Evolutionary conservation across 2,329 filamentous ascomycete genomes (phyloP), one percentile per base, ranked within the genome.

Genomic region (Lasiodiplodia citricola): DNA sequence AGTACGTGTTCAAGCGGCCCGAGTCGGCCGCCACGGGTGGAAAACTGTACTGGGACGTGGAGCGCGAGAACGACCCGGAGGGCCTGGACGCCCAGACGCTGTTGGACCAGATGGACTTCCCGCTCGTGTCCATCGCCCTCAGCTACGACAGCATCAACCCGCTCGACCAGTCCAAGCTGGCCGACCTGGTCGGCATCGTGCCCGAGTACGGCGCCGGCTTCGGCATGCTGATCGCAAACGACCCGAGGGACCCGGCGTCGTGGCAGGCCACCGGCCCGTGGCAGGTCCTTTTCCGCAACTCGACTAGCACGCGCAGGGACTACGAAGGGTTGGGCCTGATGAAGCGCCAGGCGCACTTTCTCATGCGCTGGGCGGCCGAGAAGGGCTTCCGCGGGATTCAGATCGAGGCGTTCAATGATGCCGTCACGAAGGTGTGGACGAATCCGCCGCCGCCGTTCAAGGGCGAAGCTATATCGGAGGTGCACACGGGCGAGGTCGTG

Each of bases 31-130:
- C 74, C 16, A 68, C 68, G 1, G 74, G 70, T 14, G 77, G 77
- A 4, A 73, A 72, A 31, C 67, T 76, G 2, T 75, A 74, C 70
- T 78, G 75, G 74, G 72, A 77, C 68, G 73, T 71, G 5, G 74
- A 78, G 31, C 56, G 71, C 71, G 4, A 35, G 31, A 35, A 10
- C 31, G 56, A 72, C 37, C 51, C 71, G n/a, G 51, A 57, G n/a
- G 55, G 21, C 35, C 18, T 28, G 16, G 35, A 31, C 8, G 62
- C 66, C 44, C 50, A 69, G 16, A 10, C 10, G 18, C 41, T 79
- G 56, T 50, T 77, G 25, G 66, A 74, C 62, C 74, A 76, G 56
- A 81, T 81, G 78, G 80, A 82, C 65, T 80, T 80, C 65, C 79
- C 80, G 1, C 72, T 82, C 23, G 77, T 80, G 13, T 75, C 74